phyloP scores from a whole-genome alignment of 2,329 filamentous ascomycete species.

The Tolypocladium endophyticum region DNA sequence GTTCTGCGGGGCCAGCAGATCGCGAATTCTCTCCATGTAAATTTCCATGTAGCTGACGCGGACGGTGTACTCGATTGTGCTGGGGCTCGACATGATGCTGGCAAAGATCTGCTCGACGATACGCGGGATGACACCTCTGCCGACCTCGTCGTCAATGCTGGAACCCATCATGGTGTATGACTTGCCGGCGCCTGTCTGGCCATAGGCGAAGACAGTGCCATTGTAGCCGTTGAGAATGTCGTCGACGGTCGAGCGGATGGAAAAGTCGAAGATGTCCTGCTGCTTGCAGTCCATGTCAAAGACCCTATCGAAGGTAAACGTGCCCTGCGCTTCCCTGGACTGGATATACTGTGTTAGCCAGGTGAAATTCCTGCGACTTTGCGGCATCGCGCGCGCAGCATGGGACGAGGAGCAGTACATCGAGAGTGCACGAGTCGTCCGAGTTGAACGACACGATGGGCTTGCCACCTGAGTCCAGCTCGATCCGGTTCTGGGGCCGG shows the following conservation, averaged over 20 bases:
- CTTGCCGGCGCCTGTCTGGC: constrained; percentile 96
- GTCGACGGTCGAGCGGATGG: constrained; percentile 89
- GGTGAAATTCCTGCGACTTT: background rate
- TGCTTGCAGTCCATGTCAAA: constrained; percentile 92
- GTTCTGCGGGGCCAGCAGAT: constrained; percentile 84
- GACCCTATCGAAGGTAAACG: constrained; percentile 95
- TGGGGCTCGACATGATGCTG: constrained; percentile 83
- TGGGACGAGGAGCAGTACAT: constrained; percentile 46
- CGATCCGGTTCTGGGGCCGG: constrained; percentile 90
- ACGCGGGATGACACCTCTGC: constrained; percentile 89
- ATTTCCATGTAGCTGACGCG: constrained; percentile 99
- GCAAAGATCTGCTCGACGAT: constrained; percentile 97
- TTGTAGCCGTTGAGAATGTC: constrained; percentile 99
- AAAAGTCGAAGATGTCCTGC: constrained; percentile 94
- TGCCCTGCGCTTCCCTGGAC: constrained; percentile 72
- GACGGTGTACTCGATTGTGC: constrained; percentile 97
- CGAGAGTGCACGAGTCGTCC: constrained; percentile 78
- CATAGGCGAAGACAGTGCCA: constrained; percentile 96
- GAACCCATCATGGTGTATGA: constrained; percentile 83
- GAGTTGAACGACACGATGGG: constrained; percentile 83
- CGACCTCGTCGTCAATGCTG: constrained; percentile 81
- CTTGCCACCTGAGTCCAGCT: constrained; percentile 81
- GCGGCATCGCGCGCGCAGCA: background rate
- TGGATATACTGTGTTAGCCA: constrained; percentile 28
- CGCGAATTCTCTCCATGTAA: constrained; percentile 97